These are phyloP conservation scores for Curvularia hawaiiensis DNA, from an alignment of 2,329 filamentous ascomycete species.

Conservation along the genomic window DNA sequence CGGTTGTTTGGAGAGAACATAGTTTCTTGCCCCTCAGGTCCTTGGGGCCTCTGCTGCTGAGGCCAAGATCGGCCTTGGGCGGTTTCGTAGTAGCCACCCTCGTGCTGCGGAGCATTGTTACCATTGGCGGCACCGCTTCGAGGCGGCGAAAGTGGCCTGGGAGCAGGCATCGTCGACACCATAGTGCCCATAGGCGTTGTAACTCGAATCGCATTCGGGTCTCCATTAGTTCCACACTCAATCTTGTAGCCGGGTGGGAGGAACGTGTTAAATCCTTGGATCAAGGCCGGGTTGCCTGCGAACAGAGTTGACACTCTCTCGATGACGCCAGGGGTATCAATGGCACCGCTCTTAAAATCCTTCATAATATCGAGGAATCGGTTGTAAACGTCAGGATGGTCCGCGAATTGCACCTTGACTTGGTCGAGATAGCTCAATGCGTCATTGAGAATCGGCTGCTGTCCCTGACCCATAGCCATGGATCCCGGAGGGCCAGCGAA, in stretches of 20 bases:
- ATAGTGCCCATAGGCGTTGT: constrained; percentile 98
- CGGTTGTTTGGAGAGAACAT: constrained; percentile 53
- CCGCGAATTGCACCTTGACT: constrained; percentile 96
- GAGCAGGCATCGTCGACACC: constrained; percentile 77
- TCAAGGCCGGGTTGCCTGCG: constrained; percentile 90
- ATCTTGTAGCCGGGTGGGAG: constrained; percentile 94
- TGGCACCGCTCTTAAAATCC: constrained; percentile 98
- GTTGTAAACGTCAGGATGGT: constrained; percentile 97
- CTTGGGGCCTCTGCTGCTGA: constrained; percentile 37
- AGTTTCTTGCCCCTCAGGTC: constrained; percentile 44
- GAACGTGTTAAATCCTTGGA: constrained; percentile 98
- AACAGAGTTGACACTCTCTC: constrained; percentile 95
- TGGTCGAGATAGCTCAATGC: constrained; percentile 96
- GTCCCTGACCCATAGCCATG: constrained; percentile 71
- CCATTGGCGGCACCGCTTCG: constrained; percentile 61
- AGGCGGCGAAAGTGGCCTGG: constrained; percentile 53
- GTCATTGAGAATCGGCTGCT: constrained; percentile 84
- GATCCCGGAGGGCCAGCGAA: constrained; percentile 54
- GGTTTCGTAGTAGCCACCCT: constrained; percentile 45
- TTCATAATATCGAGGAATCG: constrained; percentile 99
- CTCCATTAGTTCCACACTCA: constrained; percentile 90
- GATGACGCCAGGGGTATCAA: constrained; percentile 97
- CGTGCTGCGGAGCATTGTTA: constrained; percentile 54
- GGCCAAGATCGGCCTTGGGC: constrained; percentile 48
- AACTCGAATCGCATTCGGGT: constrained; percentile 94